These are phyloP conservation scores for Colletotrichum cordylinicola DNA, from an alignment of 2,329 filamentous ascomycete species.

Conservation along the genomic window DNA sequence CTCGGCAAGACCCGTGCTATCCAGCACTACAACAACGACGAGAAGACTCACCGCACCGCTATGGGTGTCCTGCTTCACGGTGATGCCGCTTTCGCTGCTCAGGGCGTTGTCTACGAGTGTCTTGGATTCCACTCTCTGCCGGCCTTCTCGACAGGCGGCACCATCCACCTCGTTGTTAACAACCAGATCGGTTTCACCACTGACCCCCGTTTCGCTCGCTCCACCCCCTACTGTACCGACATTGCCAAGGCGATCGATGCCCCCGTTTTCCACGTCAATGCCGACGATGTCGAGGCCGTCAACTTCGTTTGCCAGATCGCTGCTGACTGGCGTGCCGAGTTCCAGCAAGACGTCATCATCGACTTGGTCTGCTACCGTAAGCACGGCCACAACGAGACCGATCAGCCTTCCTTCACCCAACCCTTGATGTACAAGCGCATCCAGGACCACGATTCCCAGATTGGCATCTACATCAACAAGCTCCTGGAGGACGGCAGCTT, in stretches of 20 bases:
- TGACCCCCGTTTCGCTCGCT: slow-evolving; percentile 95
- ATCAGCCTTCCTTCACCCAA: slow-evolving; percentile 99
- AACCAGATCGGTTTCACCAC: slow-evolving; percentile 99
- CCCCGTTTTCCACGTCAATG: slow-evolving; percentile 98
- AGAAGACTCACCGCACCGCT: slow-evolving; percentile 84
- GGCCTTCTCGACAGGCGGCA: slow-evolving; percentile 95
- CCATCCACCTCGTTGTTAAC: slow-evolving; percentile 96
- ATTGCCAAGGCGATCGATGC: slow-evolving; percentile 99
- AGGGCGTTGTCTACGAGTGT: slow-evolving; percentile 98
- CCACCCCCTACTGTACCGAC: slow-evolving; percentile 98
- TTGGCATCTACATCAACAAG: slow-evolving; percentile 92
- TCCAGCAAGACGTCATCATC: slow-evolving; percentile 97
- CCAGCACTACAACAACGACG: slow-evolving; percentile 98
- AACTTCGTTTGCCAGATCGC: slow-evolving; percentile 98
- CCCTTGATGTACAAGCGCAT: slow-evolving; percentile 99
- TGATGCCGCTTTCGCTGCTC: slow-evolving; percentile 94
- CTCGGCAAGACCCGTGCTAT: slow-evolving; percentile 97
- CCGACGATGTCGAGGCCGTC: slow-evolving; percentile 96
- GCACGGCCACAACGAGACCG: slow-evolving; percentile 98
- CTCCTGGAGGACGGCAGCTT: slow-evolving; percentile 92
- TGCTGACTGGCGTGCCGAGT: slow-evolving; percentile 97
- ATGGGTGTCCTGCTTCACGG: slow-evolving; percentile 97
- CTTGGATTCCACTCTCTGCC: slow-evolving; percentile 97
- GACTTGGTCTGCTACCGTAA: slow-evolving; percentile 99
- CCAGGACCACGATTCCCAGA: slow-evolving; percentile 79